Evolutionary conservation across 352 stramenopile genomes (phyloP).

Genomic region (Globisporangium middletonii): DNA sequence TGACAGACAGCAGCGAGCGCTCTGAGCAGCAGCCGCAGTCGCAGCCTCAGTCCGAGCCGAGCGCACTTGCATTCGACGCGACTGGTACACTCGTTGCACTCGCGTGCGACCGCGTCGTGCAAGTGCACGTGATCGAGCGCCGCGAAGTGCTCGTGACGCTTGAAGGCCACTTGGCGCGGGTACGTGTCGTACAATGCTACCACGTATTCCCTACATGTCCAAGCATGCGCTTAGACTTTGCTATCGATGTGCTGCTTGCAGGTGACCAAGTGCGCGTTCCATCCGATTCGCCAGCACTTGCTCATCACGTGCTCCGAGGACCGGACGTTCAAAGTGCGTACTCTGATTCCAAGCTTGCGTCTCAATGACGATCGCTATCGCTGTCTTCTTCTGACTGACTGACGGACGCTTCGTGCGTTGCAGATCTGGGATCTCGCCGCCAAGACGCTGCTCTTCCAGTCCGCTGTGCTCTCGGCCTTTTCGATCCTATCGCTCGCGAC

Average conservation of each 20-base stretch:
- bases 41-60: slow-evolving; percentile 28
- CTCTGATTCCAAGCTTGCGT: too few species aligned
- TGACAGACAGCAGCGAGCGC: slow-evolving; percentile 15
- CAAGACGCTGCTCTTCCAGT: slow-evolving; percentile 67
- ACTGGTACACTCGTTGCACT: slow-evolving; percentile 58
- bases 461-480: slow-evolving; percentile 66
- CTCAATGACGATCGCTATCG: too few species aligned
- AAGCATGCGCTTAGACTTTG: background rate
- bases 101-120: slow-evolving; percentile 38
- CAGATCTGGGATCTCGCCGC: slow-evolving; percentile 77
- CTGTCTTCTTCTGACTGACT: background rate
- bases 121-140: slow-evolving; percentile 48
- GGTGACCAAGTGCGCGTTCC: slow-evolving; percentile 72
- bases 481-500: slow-evolving; percentile 58
- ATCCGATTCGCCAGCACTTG: slow-evolving; percentile 57
- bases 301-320: slow-evolving; percentile 75
- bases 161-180: slow-evolving; percentile 58
- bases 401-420: background rate
- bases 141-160: slow-evolving; percentile 54
- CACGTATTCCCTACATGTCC: background rate
- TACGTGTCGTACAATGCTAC: slow-evolving; percentile 10
- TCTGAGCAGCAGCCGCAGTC: background rate
- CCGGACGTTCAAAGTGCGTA: slow-evolving; percentile 71
- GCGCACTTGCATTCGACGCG: slow-evolving; percentile 54
- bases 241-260: slow-evolving; percentile 7